Evolutionary conservation across 768 basidiomycete genomes (phyloP).

Genomic region (Clathrus columnatus): DNA sequence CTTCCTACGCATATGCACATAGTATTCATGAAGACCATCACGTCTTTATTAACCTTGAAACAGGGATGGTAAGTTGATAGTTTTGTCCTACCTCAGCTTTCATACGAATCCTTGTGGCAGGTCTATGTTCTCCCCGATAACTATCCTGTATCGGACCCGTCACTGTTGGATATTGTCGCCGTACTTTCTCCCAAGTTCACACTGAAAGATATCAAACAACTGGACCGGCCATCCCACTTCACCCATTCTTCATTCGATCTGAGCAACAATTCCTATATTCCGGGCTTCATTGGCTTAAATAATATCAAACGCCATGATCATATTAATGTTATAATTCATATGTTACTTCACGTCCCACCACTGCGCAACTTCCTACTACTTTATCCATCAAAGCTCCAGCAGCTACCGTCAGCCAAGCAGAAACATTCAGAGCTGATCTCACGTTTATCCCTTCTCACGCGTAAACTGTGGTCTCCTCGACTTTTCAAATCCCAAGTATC

Average conservation of each 20-base stretch:
- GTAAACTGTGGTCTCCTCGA: constrained; percentile 93
- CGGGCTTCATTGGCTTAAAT: constrained; percentile 94
- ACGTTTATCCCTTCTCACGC: constrained; percentile 78
- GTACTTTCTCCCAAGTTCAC: constrained; percentile 88
- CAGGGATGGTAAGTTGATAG: constrained; percentile 64
- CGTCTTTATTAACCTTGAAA: constrained; percentile 93
- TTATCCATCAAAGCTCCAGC: constrained; percentile 16
- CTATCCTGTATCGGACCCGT: constrained; percentile 93
- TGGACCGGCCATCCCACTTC: constrained; percentile 41
- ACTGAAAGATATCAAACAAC: constrained; percentile 32
- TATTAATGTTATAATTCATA: constrained; percentile 94
- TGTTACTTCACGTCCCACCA: constrained; percentile 83
- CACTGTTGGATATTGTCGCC: constrained; percentile 88
- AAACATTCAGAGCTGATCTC: constrained; percentile 73
- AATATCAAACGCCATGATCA: constrained; percentile 97
- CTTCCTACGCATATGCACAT: constrained; percentile 92
- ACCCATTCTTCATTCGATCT: constrained; percentile 81
- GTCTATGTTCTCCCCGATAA: constrained; percentile 97
- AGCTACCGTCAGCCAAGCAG: constrained; percentile 39
- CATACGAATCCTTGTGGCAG: too few relatives aligned
- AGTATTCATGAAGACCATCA: constrained; percentile 98
- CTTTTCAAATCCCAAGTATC: constrained; percentile 97
- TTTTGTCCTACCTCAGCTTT: constrained; percentile 10
- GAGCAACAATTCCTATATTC: constrained; percentile 67
- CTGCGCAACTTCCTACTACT: constrained; percentile 83